Evolutionary conservation across 2,329 filamentous ascomycete species (phyloP).

Genomic region (Diaporthe vexans): DNA sequence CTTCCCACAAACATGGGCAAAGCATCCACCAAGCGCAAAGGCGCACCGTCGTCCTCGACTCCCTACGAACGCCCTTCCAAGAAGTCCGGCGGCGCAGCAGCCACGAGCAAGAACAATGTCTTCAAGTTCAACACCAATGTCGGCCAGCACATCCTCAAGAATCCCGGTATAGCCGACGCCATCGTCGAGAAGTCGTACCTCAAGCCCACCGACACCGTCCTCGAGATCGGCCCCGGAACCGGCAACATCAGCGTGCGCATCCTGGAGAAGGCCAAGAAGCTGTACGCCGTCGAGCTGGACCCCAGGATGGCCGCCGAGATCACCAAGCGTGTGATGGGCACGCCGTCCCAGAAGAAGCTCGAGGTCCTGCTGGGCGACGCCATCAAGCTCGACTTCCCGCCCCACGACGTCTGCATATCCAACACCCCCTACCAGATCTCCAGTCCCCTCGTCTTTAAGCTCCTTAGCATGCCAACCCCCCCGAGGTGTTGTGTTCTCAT

Average conservation of each 20-base stretch:
- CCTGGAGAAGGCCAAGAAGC: constrained; percentile 85
- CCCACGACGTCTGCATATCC: constrained; percentile 85
- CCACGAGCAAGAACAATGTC: constrained; percentile 77
- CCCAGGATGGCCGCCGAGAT: constrained; percentile 62
- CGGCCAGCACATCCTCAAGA: constrained; percentile 92
- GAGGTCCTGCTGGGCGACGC: constrained; percentile 93
- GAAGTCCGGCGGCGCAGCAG: constrained; percentile 40
- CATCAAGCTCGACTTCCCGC: constrained; percentile 83
- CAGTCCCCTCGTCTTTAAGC: constrained; percentile 84
- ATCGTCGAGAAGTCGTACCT: constrained; percentile 88
- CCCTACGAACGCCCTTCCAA: constrained; percentile 54
- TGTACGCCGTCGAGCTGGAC: constrained; percentile 90
- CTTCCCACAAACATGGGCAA: constrained; percentile 54
- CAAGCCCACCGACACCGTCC: constrained; percentile 90
- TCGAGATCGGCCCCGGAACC: constrained; percentile 93
- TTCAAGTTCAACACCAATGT: constrained; percentile 98
- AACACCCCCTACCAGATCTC: constrained; percentile 83
- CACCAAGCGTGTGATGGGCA: constrained; percentile 92
- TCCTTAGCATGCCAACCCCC: constrained; percentile 84
- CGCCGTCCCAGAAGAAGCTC: constrained; percentile 84
- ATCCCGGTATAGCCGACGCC: constrained; percentile 82
- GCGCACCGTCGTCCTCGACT: constrained; percentile 49
- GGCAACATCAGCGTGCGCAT: constrained; percentile 91
- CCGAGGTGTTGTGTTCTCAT: constrained; percentile 91
- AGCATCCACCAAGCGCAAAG: constrained; percentile 54